Conservation (phyloP, 192 early-diverging fungal species). For the Dissophora globulifera region DNA sequence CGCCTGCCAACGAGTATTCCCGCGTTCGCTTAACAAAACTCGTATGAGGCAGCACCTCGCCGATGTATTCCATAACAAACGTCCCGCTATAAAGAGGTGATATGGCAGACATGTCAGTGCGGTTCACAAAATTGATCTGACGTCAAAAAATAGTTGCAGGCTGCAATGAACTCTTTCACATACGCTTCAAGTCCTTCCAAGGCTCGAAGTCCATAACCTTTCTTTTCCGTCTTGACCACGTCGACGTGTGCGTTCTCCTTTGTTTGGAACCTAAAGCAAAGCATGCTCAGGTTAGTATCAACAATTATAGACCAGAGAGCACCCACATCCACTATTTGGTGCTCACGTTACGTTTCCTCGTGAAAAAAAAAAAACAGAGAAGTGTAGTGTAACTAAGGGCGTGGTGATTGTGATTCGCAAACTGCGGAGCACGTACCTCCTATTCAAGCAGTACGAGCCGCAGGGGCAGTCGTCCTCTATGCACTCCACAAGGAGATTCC, state of each 20-base stretch:
- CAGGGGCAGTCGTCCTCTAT: constrained; percentile 87
- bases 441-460: constrained; percentile 89
- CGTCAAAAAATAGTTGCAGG: no score
- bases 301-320: background rate
- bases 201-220: constrained; percentile 94
- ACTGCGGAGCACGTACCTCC: constrained; percentile 60
- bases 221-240: constrained; percentile 90
- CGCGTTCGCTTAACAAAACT: constrained; percentile 86
- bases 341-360: background rate
- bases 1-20: constrained; percentile 83
- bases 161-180: background rate
- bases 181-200: constrained; percentile 72
- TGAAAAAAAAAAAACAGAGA: background rate
- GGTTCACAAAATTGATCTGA: no score
- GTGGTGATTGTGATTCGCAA: background rate
- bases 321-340: background rate
- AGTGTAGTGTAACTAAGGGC: background rate
- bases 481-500: constrained; percentile 92
- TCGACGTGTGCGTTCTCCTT: constrained; percentile 87
- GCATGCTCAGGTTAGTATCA: background rate
- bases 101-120: constrained; percentile 8
- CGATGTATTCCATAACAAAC: constrained; percentile 98
- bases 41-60: constrained; percentile 88
- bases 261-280: constrained; percentile 76
- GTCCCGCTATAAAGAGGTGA: constrained; percentile 64